Evolutionary conservation across 176 grass and related monocot species (phyloP).

Genomic region (Rhynchospora tenuis): DNA sequence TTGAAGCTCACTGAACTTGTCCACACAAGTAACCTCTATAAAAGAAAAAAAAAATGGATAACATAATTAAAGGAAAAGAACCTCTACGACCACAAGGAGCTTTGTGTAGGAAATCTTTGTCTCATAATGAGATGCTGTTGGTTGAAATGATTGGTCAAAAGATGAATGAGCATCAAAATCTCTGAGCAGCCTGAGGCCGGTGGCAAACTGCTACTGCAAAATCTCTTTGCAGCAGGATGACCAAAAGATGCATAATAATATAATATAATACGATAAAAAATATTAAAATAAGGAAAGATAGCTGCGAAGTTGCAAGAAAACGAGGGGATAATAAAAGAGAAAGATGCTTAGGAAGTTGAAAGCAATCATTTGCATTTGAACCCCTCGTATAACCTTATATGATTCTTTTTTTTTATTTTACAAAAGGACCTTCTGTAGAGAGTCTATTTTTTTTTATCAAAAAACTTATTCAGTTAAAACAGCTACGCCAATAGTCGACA

Average conservation of each 20-base stretch:
- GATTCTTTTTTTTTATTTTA: too few relatives aligned
- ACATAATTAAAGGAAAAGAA: too few relatives aligned
- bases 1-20: too few relatives aligned
- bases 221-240: not conserved
- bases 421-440: too few relatives aligned
- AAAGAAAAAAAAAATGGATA: too few relatives aligned
- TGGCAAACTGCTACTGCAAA: not conserved
- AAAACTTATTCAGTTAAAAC: too few relatives aligned
- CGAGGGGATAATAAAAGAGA: not conserved
- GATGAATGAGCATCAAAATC: slow-evolving; percentile 11
- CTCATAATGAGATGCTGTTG: not conserved
- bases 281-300: not conserved
- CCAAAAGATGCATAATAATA: not conserved
- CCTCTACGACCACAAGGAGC: too few relatives aligned
- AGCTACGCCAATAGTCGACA: too few relatives aligned
- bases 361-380: not conserved
- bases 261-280: not conserved
- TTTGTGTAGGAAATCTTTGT: too few relatives aligned
- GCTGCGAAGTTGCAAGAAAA: not conserved
- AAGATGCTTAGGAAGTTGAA: not conserved
- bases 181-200: not conserved
- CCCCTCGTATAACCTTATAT: too few relatives aligned
- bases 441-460: too few relatives aligned
- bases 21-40: too few relatives aligned
- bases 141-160: slow-evolving; percentile 10